Percentiles rank a stretch among this genome's conserved stretches.
phyloP scores from a whole-genome alignment of 139 green algal species.

The Picochlorum sp. region DNA sequence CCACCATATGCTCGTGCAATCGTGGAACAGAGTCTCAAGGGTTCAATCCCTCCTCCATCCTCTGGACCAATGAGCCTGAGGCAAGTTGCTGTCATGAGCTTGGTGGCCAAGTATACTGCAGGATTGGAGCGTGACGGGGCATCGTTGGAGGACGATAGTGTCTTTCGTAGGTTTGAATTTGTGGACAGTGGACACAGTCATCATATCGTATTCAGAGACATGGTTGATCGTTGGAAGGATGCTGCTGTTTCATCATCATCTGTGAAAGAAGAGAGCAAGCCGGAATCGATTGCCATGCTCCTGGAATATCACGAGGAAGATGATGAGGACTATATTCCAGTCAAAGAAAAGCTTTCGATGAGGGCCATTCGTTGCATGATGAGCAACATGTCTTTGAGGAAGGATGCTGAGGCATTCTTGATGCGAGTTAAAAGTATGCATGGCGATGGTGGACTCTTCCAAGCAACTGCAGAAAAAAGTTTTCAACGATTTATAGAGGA shows the following conservation, averaged over 20 bases:
- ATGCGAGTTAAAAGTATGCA: too few species aligned
- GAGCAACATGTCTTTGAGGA: too few species aligned
- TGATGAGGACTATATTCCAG: too few species aligned
- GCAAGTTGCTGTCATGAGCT: background rate
- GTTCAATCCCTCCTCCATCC: background rate
- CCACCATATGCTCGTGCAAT: background rate
- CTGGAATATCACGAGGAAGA: too few species aligned
- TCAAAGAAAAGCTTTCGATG: too few species aligned
- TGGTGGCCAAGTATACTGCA: constrained; percentile 1
- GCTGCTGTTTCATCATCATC: background rate
- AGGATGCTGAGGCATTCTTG: too few species aligned
- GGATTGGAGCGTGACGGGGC: background rate
- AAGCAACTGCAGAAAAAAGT: too few species aligned
- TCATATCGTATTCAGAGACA: background rate
- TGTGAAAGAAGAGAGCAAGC: background rate
- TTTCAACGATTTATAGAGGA: too few species aligned
- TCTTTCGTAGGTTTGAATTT: background rate
- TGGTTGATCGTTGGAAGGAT: background rate
- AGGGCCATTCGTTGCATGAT: too few species aligned
- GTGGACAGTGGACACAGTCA: background rate
- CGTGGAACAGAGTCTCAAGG: background rate
- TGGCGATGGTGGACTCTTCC: too few species aligned
- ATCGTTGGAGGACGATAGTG: background rate
- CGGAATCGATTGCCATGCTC: too few species aligned
- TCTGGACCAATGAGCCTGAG: background rate